phyloP scores from a whole-genome alignment of 2,329 filamentous ascomycete species.

The Colletotrichum sp. region DNA sequence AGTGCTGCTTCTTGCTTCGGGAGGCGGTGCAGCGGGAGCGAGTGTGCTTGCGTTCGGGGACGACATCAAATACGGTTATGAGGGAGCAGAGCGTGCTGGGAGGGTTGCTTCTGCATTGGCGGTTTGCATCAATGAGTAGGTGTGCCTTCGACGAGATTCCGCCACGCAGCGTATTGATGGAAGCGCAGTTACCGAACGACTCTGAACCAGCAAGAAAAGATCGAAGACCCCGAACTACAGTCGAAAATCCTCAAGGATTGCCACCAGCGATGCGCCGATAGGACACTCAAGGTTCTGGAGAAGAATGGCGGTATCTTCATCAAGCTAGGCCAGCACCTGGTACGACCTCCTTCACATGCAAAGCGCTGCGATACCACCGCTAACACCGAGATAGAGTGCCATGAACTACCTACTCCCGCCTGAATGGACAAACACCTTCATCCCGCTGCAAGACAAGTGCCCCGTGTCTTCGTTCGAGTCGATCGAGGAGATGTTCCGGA shows the following conservation, averaged over 20 bases:
- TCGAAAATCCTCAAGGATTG: conserved; percentile 77
- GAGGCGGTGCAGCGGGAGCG: conserved; percentile 54
- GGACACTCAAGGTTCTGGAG: conserved; percentile 86
- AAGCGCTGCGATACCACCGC: not conserved
- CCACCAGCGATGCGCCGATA: conserved; percentile 89
- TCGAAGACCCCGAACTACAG: conserved; percentile 67
- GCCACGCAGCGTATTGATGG: conserved; percentile 29
- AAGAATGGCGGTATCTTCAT: conserved; percentile 99
- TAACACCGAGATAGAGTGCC: conserved; percentile 66
- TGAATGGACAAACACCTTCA: conserved; percentile 96
- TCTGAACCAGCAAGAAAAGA: conserved; percentile 71
- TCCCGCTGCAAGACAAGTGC: conserved; percentile 94
- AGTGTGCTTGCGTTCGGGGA: conserved; percentile 61
- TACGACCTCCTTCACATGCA: conserved; percentile 35
- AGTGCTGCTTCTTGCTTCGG: conserved; percentile 53
- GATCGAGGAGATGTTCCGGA: conserved; percentile 83
- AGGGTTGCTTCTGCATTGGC: conserved; percentile 78
- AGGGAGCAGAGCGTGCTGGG: conserved; percentile 77
- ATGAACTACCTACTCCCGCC: conserved; percentile 92
- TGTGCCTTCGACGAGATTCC: not conserved
- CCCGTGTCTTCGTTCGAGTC: conserved; percentile 89
- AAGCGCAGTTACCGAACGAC: conserved; percentile 80
- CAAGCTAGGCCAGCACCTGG: conserved; percentile 93
- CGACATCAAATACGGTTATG: conserved; percentile 78
- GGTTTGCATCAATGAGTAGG: conserved; percentile 87